These are phyloP conservation scores for Phytophthora cactorum DNA, from an alignment of 352 stramenopile genomes.

Conservation along the genomic window DNA sequence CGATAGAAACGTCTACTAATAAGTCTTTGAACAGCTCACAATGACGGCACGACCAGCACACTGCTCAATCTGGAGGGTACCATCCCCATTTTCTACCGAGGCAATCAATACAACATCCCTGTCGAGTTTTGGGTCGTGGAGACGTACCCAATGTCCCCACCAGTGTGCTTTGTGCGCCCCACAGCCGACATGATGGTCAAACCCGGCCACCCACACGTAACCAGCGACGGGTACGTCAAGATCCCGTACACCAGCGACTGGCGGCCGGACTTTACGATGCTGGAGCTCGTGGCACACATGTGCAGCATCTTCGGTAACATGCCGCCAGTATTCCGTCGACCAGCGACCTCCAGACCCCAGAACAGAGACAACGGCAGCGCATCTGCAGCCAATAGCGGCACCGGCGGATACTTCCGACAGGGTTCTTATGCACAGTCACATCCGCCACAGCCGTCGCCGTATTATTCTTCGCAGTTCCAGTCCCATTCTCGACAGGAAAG, in stretches of 20 bases:
- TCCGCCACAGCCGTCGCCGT: slow-evolving; percentile 40
- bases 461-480: slow-evolving; percentile 41
- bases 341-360: slow-evolving; percentile 44
- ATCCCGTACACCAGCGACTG: slow-evolving; percentile 89
- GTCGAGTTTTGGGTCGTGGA: slow-evolving; percentile 91
- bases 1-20: background rate
- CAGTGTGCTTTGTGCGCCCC: slow-evolving; percentile 88
- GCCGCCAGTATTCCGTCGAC: slow-evolving; percentile 82
- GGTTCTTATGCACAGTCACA: slow-evolving; percentile 39
- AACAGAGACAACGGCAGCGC: slow-evolving; percentile 41
- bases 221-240: slow-evolving; percentile 84
- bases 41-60: slow-evolving; percentile 87
- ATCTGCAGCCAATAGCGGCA: slow-evolving; percentile 25
- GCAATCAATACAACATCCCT: slow-evolving; percentile 93
- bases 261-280: slow-evolving; percentile 82
- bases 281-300: slow-evolving; percentile 87
- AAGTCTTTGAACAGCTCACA: slow-evolving; percentile 58
- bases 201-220: slow-evolving; percentile 85
- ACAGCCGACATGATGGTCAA: slow-evolving; percentile 90
- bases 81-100: slow-evolving; percentile 91
- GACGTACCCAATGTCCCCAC: slow-evolving; percentile 79
- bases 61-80: slow-evolving; percentile 86
- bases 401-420: slow-evolving; percentile 57
- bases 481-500: slow-evolving; percentile 27
- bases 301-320: slow-evolving; percentile 92